A percentile compares a stretch with the other conserved stretches of the same genome.
Evolutionary conservation across 306 rosid genomes (phyloP).

Genomic region (Ormosia emarginata): DNA sequence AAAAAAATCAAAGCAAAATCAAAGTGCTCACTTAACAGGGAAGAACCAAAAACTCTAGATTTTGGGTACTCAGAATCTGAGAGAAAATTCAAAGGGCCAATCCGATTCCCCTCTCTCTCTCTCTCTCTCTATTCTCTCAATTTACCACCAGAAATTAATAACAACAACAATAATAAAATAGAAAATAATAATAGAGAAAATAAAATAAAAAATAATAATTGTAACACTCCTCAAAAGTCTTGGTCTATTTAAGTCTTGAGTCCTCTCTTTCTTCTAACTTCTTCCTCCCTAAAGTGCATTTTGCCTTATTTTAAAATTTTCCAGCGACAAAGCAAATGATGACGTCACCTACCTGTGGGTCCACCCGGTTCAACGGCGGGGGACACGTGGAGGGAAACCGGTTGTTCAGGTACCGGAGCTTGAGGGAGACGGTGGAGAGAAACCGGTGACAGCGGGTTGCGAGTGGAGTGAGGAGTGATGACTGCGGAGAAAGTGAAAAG

Average conservation of each 20-base stretch:
- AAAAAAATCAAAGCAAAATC: no score
- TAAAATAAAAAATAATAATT: not conserved
- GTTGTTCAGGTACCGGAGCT: not conserved
- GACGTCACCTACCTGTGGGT: conserved; percentile 47
- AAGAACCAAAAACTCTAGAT: conserved; percentile 40
- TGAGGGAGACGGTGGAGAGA: not conserved
- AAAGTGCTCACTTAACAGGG: conserved; percentile 32
- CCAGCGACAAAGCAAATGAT: conserved; percentile 5
- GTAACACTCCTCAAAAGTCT: conserved; percentile 20
- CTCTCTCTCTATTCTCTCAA: conserved; percentile 22
- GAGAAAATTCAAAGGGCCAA: conserved; percentile 49
- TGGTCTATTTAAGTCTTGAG: conserved; percentile 21
- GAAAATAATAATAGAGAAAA: conserved; percentile 8
- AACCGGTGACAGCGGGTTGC: conserved; percentile 38
- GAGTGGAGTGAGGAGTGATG: conserved; percentile 4
- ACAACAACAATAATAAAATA: not conserved
- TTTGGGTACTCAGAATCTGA: conserved; percentile 48
- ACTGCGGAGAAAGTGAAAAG: not conserved
- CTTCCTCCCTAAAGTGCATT: conserved; percentile 1
- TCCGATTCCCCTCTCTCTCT: conserved; percentile 36
- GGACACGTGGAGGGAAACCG: conserved; percentile 52
- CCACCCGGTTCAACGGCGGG: not conserved
- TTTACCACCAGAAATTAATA: conserved; percentile 26
- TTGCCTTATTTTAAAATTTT: conserved; percentile 23
- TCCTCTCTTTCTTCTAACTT: not conserved